Conservation (phyloP, 1,139 yeast genomes). For the Zygosaccharomyces sapae region DNA sequence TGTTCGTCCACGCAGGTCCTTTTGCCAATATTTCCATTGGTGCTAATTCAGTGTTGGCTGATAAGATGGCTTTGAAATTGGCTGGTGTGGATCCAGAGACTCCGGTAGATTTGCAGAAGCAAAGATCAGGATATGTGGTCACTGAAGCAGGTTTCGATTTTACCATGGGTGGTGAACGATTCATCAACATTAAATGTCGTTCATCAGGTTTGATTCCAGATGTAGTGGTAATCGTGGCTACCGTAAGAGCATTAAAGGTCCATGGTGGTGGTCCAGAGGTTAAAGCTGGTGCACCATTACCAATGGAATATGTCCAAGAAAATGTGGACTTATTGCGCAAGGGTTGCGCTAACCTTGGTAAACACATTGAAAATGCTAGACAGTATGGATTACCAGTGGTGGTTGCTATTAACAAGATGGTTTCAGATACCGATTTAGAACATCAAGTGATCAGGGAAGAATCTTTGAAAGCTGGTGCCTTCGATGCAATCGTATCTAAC, state of each 20-base stretch:
- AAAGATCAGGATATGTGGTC: conserved; percentile 83
- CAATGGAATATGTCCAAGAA: conserved; percentile 80
- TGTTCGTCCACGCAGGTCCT: conserved; percentile 97
- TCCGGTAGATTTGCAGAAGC: conserved; percentile 48
- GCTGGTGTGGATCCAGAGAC: conserved; percentile 63
- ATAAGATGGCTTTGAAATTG: conserved; percentile 88
- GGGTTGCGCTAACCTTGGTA: conserved; percentile 88
- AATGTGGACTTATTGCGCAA: conserved; percentile 74
- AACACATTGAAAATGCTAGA: conserved; percentile 85
- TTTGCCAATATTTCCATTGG: conserved; percentile 97
- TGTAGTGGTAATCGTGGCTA: conserved; percentile 91
- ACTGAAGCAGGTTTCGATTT: conserved; percentile 99
- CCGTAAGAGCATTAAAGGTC: conserved; percentile 93
- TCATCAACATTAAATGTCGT: conserved; percentile 93
- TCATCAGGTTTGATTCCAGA: conserved; percentile 89
- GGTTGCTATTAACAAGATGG: conserved; percentile 92
- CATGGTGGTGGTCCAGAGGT: conserved; percentile 99
- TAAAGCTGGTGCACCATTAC: conserved; percentile 89
- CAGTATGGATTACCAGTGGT: conserved; percentile 89
- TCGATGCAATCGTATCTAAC: conserved; percentile 87
- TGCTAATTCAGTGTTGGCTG: conserved; percentile 92
- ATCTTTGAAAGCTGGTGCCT: conserved; percentile 90
- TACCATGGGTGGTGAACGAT: conserved; percentile 99
- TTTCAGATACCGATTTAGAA: conserved; percentile 78
- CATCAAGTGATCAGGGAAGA: conserved; percentile 80